phyloP scores from a whole-genome alignment of 73 alveolate species.

The Paraurostyla sp. region DNA sequence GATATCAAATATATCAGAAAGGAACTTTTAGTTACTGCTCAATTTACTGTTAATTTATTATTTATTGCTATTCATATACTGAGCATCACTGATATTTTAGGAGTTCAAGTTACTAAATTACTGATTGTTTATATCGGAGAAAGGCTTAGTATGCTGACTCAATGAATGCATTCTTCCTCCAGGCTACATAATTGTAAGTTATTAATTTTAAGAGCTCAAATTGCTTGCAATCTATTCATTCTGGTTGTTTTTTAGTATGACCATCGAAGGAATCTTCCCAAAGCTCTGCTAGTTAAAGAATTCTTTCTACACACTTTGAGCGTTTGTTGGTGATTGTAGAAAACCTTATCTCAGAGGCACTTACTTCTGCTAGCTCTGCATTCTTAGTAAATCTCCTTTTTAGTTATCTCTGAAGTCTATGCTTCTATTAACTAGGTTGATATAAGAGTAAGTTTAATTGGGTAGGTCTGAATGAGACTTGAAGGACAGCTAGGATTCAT shows the following conservation, averaged over 20 bases:
- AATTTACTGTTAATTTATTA: neutral
- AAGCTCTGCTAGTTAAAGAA: too few relatives aligned
- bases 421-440: neutral
- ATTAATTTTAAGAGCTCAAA: too few relatives aligned
- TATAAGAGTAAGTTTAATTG: neutral
- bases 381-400: slow-evolving; percentile 15
- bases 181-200: neutral
- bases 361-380: neutral
- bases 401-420: slow-evolving; percentile 16
- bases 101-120: neutral
- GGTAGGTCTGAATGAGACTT: neutral
- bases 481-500: neutral
- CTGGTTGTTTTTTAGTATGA: too few relatives aligned
- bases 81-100: neutral
- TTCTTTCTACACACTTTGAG: neutral
- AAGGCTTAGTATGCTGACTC: neutral
- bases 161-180: neutral
- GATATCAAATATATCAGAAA: neutral
- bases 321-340: neutral
- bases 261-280: too few relatives aligned
- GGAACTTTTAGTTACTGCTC: neutral
- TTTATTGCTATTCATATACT: neutral
- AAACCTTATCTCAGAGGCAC: too few relatives aligned
- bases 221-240: too few relatives aligned
- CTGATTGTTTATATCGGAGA: neutral